Conservation (phyloP, 2,329 filamentous ascomycete genomes). For the Paecilomyces niveus region DNA sequence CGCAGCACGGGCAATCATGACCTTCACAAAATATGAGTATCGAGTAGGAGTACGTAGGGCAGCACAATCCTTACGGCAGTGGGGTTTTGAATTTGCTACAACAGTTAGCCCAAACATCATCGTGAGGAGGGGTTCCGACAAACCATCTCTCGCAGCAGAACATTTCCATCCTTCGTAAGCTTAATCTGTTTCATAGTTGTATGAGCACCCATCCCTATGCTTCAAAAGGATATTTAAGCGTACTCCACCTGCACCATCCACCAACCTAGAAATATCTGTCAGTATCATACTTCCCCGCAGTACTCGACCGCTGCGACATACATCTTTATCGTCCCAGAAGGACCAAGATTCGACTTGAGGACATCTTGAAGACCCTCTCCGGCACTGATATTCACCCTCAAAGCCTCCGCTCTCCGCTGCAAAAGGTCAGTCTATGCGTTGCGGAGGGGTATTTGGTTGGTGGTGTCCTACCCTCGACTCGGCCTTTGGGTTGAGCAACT, state of each 20-base stretch:
- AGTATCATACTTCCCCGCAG: slow-evolving; percentile 9
- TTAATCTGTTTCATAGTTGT: slow-evolving; percentile 63
- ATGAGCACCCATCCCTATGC: slow-evolving; percentile 9
- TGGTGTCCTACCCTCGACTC: slow-evolving; percentile 74
- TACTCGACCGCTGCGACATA: slow-evolving; percentile 31
- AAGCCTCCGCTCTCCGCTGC: slow-evolving; percentile 91
- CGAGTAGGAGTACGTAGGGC: slow-evolving; percentile 1
- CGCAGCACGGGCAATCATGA: slow-evolving; percentile 71
- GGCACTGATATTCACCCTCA: slow-evolving; percentile 93
- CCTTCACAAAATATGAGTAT: slow-evolving; percentile 28
- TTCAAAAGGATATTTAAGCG: slow-evolving; percentile 15
- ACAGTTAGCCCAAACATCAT: slow-evolving; percentile 21
- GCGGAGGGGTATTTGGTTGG: slow-evolving; percentile 17
- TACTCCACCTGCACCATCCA: slow-evolving; percentile 56
- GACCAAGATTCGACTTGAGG: slow-evolving; percentile 90
- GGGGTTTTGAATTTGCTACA: slow-evolving; percentile 88
- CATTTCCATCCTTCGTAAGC: slow-evolving; percentile 97
- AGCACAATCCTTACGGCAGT: slow-evolving; percentile 61
- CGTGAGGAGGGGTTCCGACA: slow-evolving; percentile 13
- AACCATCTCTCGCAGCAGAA: slow-evolving; percentile 63
- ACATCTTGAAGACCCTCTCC: slow-evolving; percentile 93
- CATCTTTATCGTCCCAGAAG: slow-evolving; percentile 95
- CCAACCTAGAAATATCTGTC: slow-evolving; percentile 41
- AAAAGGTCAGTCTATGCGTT: slow-evolving; percentile 37
- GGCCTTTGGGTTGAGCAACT: slow-evolving; percentile 97